These are phyloP conservation scores for Pichia sp. DNA, from an alignment of 1,139 yeast genomes.

Conservation along the genomic window DNA sequence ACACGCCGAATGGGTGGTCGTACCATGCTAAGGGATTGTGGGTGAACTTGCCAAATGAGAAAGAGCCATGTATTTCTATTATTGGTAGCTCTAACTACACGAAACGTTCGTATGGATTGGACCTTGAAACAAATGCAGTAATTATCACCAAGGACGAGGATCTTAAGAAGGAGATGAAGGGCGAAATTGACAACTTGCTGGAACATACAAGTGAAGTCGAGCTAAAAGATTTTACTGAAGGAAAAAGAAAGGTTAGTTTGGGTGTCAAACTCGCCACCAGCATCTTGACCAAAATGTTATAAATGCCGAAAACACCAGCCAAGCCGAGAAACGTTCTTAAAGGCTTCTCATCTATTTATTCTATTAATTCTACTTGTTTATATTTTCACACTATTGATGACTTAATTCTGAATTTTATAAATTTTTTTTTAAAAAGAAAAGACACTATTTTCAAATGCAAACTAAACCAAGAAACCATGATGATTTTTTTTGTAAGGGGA, in stretches of 20 bases:
- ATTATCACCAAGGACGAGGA: constrained; percentile 64
- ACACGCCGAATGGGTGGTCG: constrained; percentile 86
- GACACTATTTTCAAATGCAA: not conserved
- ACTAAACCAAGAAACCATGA: not conserved
- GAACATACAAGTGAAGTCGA: constrained; percentile 48
- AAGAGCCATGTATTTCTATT: constrained; percentile 66
- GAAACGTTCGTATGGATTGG: constrained; percentile 80
- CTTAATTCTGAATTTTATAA: not conserved
- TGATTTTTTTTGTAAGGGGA: not conserved
- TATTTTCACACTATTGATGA: not conserved
- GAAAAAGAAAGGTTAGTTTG: constrained; percentile 55
- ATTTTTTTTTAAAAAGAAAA: not conserved
- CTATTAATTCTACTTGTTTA: not conserved
- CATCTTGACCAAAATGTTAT: constrained; percentile 62
- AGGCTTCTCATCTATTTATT: no score
- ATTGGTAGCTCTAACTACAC: constrained; percentile 95
- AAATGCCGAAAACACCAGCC: constrained; percentile 14
- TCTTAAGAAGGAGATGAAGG: constrained; percentile 53
- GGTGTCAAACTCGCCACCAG: constrained; percentile 65
- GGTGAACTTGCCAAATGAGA: constrained; percentile 62
- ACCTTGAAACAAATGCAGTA: constrained; percentile 82
- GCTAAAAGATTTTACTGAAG: constrained; percentile 49
- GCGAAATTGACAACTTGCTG: constrained; percentile 63
- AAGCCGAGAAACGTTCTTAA: no score
- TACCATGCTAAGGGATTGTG: constrained; percentile 98